Evolutionary conservation across 176 grass and related monocot species (phyloP).

Genomic region (Echinochloa phyllopogon): DNA sequence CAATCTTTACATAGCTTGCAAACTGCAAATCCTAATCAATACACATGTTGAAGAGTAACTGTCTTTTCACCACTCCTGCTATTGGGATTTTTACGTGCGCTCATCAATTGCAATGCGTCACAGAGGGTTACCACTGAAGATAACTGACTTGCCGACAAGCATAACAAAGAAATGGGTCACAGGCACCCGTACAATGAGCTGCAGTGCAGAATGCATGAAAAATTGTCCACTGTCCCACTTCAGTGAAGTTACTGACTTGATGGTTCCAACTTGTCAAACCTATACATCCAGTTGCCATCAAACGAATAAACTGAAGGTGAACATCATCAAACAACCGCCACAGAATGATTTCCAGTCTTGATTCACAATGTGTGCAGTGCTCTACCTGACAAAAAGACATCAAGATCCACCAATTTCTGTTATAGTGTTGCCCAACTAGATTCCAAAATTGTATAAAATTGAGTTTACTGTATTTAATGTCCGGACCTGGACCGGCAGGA

Average conservation of each 20-base stretch:
- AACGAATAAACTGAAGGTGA: slow-evolving; percentile 18
- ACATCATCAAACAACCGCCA: background rate
- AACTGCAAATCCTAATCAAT: background rate
- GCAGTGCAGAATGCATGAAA: background rate
- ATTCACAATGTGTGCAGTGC: background rate
- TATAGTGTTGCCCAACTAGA: background rate
- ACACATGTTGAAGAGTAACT: background rate
- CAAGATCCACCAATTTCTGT: slow-evolving; percentile 5
- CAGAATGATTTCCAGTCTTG: background rate
- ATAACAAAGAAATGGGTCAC: background rate
- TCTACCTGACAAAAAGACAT: slow-evolving; percentile 15
- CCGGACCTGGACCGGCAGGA: background rate
- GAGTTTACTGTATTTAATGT: background rate
- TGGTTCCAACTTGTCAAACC: slow-evolving; percentile 30
- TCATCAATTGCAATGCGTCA: background rate
- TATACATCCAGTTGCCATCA: slow-evolving; percentile 25
- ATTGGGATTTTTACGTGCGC: background rate
- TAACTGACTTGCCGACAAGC: slow-evolving; percentile 7
- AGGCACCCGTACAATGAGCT: background rate
- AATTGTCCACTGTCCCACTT: slow-evolving; percentile 30
- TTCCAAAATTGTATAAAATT: slow-evolving; percentile 7
- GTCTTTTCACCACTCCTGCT: background rate
- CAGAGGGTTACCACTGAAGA: background rate
- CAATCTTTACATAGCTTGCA: slow-evolving; percentile 13
- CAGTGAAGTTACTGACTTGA: slow-evolving; percentile 3